Percentiles rank a stretch among this genome's conserved stretches.
Evolutionary conservation across 306 rosid genomes (phyloP).

Genomic region (Fagus sylvatica): DNA sequence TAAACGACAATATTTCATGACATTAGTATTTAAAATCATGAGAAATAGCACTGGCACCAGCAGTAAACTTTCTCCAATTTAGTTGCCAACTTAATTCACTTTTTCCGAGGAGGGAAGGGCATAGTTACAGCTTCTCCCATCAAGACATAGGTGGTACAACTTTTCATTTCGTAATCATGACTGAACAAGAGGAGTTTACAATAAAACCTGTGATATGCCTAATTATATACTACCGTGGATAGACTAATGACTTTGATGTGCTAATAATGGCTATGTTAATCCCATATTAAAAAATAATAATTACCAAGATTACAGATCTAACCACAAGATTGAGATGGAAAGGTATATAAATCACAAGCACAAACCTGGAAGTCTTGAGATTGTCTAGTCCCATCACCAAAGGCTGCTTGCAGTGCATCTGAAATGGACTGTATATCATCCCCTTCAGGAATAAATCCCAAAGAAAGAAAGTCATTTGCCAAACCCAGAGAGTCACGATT

Average conservation of each 20-base stretch:
- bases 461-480: conserved; percentile 95
- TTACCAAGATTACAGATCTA: conserved; percentile 1
- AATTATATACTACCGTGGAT: neutral
- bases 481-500: conserved; percentile 94
- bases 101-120: neutral
- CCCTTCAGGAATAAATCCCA: conserved; percentile 96
- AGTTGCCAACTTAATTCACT: neutral
- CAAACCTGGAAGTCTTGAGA: conserved; percentile 95
- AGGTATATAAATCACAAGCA: conserved; percentile 6
- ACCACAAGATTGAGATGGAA: conserved; percentile 10
- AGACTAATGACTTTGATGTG: neutral
- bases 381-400: conserved; percentile 48
- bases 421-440: conserved; percentile 65
- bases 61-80: neutral
- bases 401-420: conserved; percentile 67
- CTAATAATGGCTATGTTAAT: neutral
- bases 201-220: neutral
- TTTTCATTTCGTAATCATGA: neutral
- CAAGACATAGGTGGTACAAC: neutral
- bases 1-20: neutral
- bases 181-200: neutral
- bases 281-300: neutral
- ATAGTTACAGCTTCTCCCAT: neutral
- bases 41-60: neutral
- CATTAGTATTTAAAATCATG: neutral